Conservation (phyloP, 495 filamentous ascomycete genomes). For the Penicillium steckii region DNA sequence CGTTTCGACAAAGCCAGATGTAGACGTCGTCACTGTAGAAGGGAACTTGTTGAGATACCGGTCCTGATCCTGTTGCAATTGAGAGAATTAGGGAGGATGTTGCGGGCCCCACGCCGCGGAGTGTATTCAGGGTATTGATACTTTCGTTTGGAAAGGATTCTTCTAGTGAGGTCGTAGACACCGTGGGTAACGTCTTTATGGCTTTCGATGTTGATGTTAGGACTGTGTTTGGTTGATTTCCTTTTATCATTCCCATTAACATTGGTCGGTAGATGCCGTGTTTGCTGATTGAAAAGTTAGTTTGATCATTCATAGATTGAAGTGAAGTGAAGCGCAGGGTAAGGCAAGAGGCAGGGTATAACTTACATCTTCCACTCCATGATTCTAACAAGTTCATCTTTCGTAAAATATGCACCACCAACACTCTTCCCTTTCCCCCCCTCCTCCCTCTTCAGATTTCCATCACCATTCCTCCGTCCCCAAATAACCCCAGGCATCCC, state of each 20-base stretch:
- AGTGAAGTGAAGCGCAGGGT: slow-evolving; percentile 2
- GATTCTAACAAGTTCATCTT: slow-evolving; percentile 40
- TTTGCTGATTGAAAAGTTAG: slow-evolving; percentile 30
- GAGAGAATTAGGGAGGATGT: slow-evolving; percentile 71
- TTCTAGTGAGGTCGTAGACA: slow-evolving; percentile 2
- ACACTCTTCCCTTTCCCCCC: background rate
- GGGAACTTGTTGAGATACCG: slow-evolving; percentile 43
- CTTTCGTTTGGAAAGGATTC: slow-evolving; percentile 43
- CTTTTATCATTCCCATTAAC: slow-evolving; percentile 62
- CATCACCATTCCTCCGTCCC: slow-evolving; percentile 2
- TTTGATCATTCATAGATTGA: background rate
- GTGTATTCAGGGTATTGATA: slow-evolving; percentile 43
- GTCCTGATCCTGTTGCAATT: slow-evolving; percentile 44
- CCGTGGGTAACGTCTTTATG: slow-evolving; percentile 30
- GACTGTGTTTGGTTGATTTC: slow-evolving; percentile 50
- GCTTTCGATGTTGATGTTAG: slow-evolving; percentile 47
- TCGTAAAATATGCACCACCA: slow-evolving; percentile 9
- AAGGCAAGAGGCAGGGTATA: background rate
- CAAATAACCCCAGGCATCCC: slow-evolving; percentile 19
- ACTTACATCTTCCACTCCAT: slow-evolving; percentile 80
- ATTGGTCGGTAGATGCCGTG: slow-evolving; percentile 72
- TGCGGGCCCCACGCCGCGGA: slow-evolving; percentile 70
- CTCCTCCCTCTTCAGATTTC: too few relatives aligned
- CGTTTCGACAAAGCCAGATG: slow-evolving; percentile 57
- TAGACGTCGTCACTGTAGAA: slow-evolving; percentile 80